Percentiles rank a stretch among this genome's conserved stretches.
These are phyloP conservation scores for Plasmodium billcollinsi DNA, from an alignment of 169 alveolate genomes.

Conservation along the genomic window DNA sequence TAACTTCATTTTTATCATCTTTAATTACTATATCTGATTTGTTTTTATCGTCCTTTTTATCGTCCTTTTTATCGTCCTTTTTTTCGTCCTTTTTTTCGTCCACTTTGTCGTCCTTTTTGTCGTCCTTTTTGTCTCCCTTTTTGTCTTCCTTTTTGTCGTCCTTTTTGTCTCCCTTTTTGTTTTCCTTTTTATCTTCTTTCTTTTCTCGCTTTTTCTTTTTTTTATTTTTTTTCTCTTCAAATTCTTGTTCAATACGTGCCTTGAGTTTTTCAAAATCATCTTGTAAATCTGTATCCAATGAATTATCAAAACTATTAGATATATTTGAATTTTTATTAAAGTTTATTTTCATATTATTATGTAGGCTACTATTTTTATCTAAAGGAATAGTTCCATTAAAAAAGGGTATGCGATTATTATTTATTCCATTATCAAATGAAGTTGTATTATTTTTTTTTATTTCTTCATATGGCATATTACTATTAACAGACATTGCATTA, in stretches of 20 bases:
- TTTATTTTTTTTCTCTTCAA: slow-evolving; percentile 44
- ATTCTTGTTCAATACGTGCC: slow-evolving; percentile 11
- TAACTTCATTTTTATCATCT: slow-evolving; percentile 5
- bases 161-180: not conserved
- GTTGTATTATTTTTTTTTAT: slow-evolving; percentile 17
- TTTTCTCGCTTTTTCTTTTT: slow-evolving; percentile 50
- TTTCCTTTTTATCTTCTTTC: slow-evolving; percentile 12
- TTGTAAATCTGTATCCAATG: slow-evolving; percentile 1
- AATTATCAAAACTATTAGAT: not conserved
- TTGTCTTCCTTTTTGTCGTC: not conserved
- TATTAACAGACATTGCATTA: slow-evolving; percentile 15
- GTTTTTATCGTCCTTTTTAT: not conserved
- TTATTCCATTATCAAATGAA: slow-evolving; percentile 26
- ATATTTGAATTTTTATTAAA: not conserved
- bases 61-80: too few relatives aligned
- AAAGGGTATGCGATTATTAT: not conserved
- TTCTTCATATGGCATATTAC: slow-evolving; percentile 24
- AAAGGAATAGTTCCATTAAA: slow-evolving; percentile 14
- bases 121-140: not conserved
- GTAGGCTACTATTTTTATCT: slow-evolving; percentile 9
- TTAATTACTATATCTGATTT: slow-evolving; percentile 5
- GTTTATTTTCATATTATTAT: slow-evolving; percentile 3
- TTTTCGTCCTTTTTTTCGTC: not conserved
- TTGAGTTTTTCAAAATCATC: slow-evolving; percentile 14
- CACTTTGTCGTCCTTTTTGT: not conserved